Base-by-base conservation (phyloP, 108 stramenopile species). In the Epipyxis sp. region DNA sequence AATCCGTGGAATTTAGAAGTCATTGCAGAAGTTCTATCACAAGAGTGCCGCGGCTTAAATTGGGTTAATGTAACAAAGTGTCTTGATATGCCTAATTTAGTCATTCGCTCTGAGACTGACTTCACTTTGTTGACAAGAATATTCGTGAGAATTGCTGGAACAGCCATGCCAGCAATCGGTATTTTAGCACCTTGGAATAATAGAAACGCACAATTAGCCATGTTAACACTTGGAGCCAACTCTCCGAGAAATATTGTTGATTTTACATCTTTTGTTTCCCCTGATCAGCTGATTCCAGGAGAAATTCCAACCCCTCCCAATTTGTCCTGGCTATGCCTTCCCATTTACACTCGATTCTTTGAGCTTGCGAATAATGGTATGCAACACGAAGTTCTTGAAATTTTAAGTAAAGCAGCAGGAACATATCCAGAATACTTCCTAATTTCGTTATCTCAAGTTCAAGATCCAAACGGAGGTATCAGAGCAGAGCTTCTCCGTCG, bases 1-100 rank as follows among this genome's bases (percentile, higher is more conserved):
- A n/a, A n/a, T n/a, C n/a, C n/a, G n/a, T 74, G 71, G 71, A 74
- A 74, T 57, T 57, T 34, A 10, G 71, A 74, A 25, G 71, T 74
- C 43, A 42, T 74, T 35, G 35, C 50, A 30, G 71, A 46, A 32
- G 71, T 74, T 16, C 32, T 74, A 6, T 6, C 6, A 13, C 46
- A 74, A 39, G 50, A 74, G 29, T 46, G 46, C 44, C 16, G 35
- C 16, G 27, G 50, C 34, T 10, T 74, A 16, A 74, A 74, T 32
- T 74, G 71, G 71, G 34, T 57, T 20, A 10, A 6, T 46, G 71
- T 74, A 6, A 42, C 42, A 10, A 46, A 57, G 20, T 57, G 25
- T 39, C 27, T 74, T 37, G 71, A 74, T 42, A 74, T 27, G 40
- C 50, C 71, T 32, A 16, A 30, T 43, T 74, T 74, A 35, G 3